Evolutionary conservation across 192 early-diverging fungal genomes (phyloP).

Genomic region (Coemansia sp.): DNA sequence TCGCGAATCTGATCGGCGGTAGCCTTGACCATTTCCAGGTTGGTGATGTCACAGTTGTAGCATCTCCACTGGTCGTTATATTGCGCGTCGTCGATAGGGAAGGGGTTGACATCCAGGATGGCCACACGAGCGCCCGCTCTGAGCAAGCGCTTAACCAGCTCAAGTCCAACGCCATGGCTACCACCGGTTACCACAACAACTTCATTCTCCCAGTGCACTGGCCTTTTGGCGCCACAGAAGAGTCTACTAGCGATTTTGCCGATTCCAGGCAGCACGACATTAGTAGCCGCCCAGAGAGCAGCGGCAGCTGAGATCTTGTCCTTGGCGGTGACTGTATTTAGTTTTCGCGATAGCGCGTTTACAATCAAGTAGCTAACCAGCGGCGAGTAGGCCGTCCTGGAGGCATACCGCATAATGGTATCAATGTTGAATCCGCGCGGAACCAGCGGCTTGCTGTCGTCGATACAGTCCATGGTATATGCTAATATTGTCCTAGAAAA

Average conservation of each 20-base stretch:
- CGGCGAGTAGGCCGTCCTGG: slow-evolving; percentile 30
- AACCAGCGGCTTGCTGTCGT: slow-evolving; percentile 50
- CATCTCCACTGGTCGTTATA: slow-evolving; percentile 23
- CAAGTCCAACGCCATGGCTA: slow-evolving; percentile 47
- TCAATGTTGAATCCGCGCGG: slow-evolving; percentile 50
- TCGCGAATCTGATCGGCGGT: no score
- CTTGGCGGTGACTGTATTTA: slow-evolving; percentile 2
- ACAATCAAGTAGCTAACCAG: slow-evolving; percentile 38
- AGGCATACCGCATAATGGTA: slow-evolving; percentile 37
- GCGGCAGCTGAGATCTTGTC: slow-evolving; percentile 27
- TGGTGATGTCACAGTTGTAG: slow-evolving; percentile 47
- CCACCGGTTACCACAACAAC: slow-evolving; percentile 49
- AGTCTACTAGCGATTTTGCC: slow-evolving; percentile 17
- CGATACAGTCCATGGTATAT: slow-evolving; percentile 29
- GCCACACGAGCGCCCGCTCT: slow-evolving; percentile 40
- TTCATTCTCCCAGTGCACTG: slow-evolving; percentile 37
- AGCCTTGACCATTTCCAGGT: slow-evolving; percentile 28
- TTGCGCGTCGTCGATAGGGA: slow-evolving; percentile 21
- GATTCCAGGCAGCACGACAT: slow-evolving; percentile 25
- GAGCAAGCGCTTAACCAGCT: slow-evolving; percentile 37
- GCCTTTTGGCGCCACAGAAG: slow-evolving; percentile 4
- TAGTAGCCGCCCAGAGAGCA: slow-evolving; percentile 41
- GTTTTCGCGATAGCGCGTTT: slow-evolving; percentile 15
- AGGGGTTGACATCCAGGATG: slow-evolving; percentile 42
- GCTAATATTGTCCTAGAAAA: not conserved